These are phyloP conservation scores for Metschnikowia aberdeeniae DNA, from an alignment of 805 yeast species.

Conservation along the genomic window DNA sequence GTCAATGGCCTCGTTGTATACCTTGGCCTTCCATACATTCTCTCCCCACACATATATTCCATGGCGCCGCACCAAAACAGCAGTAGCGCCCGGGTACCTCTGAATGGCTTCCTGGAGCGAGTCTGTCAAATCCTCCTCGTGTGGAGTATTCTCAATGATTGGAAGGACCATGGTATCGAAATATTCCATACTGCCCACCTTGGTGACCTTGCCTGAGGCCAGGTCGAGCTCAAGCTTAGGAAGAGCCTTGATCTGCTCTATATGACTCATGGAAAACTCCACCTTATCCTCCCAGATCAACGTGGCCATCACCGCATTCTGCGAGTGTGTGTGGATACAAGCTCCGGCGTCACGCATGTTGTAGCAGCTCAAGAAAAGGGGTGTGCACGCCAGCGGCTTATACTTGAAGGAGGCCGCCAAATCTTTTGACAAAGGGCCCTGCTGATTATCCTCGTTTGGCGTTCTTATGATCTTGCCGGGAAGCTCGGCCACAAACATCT, in stretches of 20 bases:
- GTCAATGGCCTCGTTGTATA: constrained; percentile 90
- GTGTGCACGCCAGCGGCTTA: constrained; percentile 94
- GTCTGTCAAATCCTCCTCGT: constrained; percentile 77
- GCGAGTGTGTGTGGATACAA: constrained; percentile 93
- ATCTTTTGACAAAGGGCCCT: constrained; percentile 23
- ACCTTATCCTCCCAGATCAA: constrained; percentile 54
- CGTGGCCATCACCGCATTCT: constrained; percentile 78
- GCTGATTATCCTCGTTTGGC: constrained; percentile 42
- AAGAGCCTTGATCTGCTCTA: constrained; percentile 91
- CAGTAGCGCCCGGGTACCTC: constrained; percentile 75
- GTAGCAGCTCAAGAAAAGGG: constrained; percentile 74
- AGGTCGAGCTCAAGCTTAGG: constrained; percentile 47
- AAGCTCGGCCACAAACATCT: constrained; percentile 73
- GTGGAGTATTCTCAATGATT: constrained; percentile 86
- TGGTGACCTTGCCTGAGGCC: constrained; percentile 39
- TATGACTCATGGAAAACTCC: constrained; percentile 73
- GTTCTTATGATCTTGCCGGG: constrained; percentile 49
- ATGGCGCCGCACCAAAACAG: constrained; percentile 87
- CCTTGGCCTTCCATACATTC: constrained; percentile 86
- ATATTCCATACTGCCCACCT: constrained; percentile 65
- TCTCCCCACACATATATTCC: constrained; percentile 98
- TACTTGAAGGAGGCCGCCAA: constrained; percentile 40
- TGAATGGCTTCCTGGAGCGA: constrained; percentile 58
- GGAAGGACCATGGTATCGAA: constrained; percentile 79
- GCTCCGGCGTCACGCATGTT: constrained; percentile 75